A percentile compares a stretch with the other conserved stretches of the same genome.
Conservation (phyloP, 2,329 filamentous ascomycete species). For the Ampelomyces quisqualis region DNA sequence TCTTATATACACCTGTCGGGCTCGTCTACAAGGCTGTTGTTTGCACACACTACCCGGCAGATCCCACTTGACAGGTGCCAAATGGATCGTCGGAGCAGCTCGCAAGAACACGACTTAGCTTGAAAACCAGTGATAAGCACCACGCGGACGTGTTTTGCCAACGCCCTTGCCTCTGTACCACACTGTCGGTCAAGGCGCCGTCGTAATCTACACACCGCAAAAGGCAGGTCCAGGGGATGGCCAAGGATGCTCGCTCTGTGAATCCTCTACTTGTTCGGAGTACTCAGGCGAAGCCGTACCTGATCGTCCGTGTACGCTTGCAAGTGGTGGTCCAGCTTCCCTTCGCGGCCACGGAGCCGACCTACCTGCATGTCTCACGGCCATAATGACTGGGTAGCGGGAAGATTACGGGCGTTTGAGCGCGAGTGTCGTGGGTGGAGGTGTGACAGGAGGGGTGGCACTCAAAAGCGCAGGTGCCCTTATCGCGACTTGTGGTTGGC, state of each 20-base stretch:
- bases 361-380: conserved; percentile 24
- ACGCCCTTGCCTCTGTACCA: conserved; percentile 14
- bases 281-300: conserved; percentile 19
- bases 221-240: conserved; percentile 27
- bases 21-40: no score
- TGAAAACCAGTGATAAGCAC: conserved; percentile 32
- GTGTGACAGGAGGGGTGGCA: conserved; percentile 4
- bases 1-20: no score
- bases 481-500: conserved; percentile 34
- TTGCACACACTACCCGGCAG: no score
- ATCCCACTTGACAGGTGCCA: neutral
- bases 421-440: conserved; percentile 11
- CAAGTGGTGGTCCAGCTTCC: conserved; percentile 28
- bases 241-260: conserved; percentile 19
- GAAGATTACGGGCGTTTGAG: conserved; percentile 22
- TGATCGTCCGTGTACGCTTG: conserved; percentile 18
- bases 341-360: conserved; percentile 27
- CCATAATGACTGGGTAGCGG: conserved; percentile 15
- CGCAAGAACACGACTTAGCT: conserved; percentile 3
- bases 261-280: conserved; percentile 18
- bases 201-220: conserved; percentile 22
- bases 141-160: conserved; percentile 19
- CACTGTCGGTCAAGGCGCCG: conserved; percentile 14
- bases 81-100: neutral
- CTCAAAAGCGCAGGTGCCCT: conserved; percentile 27